Base-by-base conservation (phyloP, 331 rosid species). In the Quercus phellos region DNA sequence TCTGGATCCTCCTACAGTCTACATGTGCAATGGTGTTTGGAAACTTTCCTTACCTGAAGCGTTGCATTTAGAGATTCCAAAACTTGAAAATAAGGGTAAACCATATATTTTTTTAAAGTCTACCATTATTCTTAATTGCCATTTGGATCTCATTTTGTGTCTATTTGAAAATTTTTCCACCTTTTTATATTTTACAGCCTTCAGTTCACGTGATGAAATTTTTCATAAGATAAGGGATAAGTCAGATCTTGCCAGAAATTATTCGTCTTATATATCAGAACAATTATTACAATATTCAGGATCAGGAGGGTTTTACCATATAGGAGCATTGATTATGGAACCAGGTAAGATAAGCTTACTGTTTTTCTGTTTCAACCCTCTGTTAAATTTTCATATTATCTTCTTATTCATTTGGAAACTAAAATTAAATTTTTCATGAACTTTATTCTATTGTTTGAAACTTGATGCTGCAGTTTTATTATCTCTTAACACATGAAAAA, bases 1-100 rank as follows among this genome's bases (percentile, higher is more conserved):
- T 82, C 80, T 94, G 79, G 95, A 89, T 51, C 98, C 99, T 85
- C 99, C 98, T 19, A 87, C 92, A n/a, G 90, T 92, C 74, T 91
- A 83, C 82, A 78, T 94, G 89, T 76, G 73, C 84, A 83, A 90
- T 30, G 84, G 82, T 73, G 78, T 50, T 69, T 94, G 99, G 99
- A 81, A 73, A 77, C 82, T 92, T 87, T 88, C 92, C 34, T 70
- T 94, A 66, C 96, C 98, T 35, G 81, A 83, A 80, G 99, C 92
- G 68, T 88, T 87, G 81, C 81, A 30, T 54, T 50, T 73, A 32
- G 80, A 72, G 64, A 89, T 71, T 66, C 29, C 58, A 75, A 83
- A 82, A 75, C 77, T 32, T 35, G 83, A 78, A 56, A 80, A 66
- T 59, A 80, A 78, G 42, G 81, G 99, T 92, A 80, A 89, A 91